phyloP scores from a whole-genome alignment of 805 yeast species.

The Candida rishiriensis region DNA sequence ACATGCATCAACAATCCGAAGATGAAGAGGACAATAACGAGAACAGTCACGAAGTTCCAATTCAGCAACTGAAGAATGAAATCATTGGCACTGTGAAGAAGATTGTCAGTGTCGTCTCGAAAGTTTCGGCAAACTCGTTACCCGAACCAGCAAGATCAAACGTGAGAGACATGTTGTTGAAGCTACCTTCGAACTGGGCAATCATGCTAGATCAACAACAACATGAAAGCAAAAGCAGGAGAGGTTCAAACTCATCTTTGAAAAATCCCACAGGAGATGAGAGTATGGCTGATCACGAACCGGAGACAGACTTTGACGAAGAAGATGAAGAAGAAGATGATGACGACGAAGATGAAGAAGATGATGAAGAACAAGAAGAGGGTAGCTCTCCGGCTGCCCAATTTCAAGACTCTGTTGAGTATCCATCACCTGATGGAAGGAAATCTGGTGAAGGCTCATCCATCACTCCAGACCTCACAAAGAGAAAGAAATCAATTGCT shows the following conservation, averaged over 20 bases:
- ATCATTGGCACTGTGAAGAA: conserved; percentile 86
- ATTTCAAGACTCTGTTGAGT: conserved; percentile 18
- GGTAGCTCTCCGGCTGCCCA: conserved; percentile 9
- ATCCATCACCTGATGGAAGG: conserved; percentile 5
- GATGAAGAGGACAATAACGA: conserved; percentile 1
- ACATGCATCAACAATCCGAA: conserved; percentile 1
- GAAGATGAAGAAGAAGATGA: conserved; percentile 14
- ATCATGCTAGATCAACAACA: conserved; percentile 25
- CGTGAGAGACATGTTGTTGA: conserved; percentile 73
- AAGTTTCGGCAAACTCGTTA: conserved; percentile 69
- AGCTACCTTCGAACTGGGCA: conserved; percentile 74
- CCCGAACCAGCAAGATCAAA: conserved; percentile 77
- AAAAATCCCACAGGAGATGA: conserved; percentile 5
- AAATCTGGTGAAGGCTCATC: conserved; percentile 8
- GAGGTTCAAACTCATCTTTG: neutral
- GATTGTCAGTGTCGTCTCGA: conserved; percentile 79
- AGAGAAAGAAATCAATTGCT: conserved; percentile 16
- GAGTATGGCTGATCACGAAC: conserved; percentile 6
- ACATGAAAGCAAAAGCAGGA: conserved; percentile 6
- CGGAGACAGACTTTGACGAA: conserved; percentile 5
- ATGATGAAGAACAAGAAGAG: conserved; percentile 4
- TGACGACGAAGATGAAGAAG: conserved; percentile 29
- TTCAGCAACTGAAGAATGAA: conserved; percentile 65
- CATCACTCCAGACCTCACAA: neutral
- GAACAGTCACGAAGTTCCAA: conserved; percentile 17